A percentile compares a stretch with the other conserved stretches of the same genome.
These are phyloP conservation scores for Microcyclospora tardicrescens DNA, from an alignment of 2,329 filamentous ascomycete species.

Conservation along the genomic window DNA sequence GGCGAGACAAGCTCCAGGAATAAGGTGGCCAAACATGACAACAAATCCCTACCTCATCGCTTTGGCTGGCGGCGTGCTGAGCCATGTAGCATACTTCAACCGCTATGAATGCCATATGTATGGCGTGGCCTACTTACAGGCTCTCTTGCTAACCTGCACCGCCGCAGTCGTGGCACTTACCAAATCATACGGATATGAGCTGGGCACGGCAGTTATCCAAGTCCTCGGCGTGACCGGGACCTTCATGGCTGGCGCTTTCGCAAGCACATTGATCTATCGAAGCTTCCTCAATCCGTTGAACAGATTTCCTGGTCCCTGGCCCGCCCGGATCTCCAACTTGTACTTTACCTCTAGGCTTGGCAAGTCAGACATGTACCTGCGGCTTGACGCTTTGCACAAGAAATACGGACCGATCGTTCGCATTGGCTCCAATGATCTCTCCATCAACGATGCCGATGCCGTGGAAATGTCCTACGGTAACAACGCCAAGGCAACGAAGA, in stretches of 20 bases:
- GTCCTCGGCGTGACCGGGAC: conserved; percentile 1
- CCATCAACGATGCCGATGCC: conserved; percentile 24
- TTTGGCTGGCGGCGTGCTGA: conserved; percentile 6
- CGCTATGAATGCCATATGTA: conserved; percentile 19
- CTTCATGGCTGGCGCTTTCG: conserved; percentile 9
- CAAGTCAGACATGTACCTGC: conserved; percentile 16
- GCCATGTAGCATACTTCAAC: conserved; percentile 14
- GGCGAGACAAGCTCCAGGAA: too few relatives aligned
- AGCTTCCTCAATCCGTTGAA: conserved; percentile 23
- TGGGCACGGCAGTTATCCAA: conserved; percentile 5
- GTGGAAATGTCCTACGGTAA: conserved; percentile 25
- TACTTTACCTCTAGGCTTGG: conserved; percentile 13
- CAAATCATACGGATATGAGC: conserved; percentile 7
- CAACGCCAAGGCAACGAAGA: conserved; percentile 28
- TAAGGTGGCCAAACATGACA: neutral
- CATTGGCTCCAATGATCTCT: conserved; percentile 24
- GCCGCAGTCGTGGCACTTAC: conserved; percentile 7
- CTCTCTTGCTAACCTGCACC: conserved; percentile 10
- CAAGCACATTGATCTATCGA: conserved; percentile 25
- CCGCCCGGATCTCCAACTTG: conserved; percentile 22
- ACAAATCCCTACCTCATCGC: neutral
- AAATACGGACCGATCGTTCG: conserved; percentile 23
- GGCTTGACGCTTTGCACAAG: conserved; percentile 20
- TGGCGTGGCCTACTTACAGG: conserved; percentile 12
- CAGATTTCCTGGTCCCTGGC: conserved; percentile 21